Percentiles rank a stretch among this genome's conserved stretches.
Conservation (phyloP, 257 asterid species). For the Voacanga thouarsii region DNA sequence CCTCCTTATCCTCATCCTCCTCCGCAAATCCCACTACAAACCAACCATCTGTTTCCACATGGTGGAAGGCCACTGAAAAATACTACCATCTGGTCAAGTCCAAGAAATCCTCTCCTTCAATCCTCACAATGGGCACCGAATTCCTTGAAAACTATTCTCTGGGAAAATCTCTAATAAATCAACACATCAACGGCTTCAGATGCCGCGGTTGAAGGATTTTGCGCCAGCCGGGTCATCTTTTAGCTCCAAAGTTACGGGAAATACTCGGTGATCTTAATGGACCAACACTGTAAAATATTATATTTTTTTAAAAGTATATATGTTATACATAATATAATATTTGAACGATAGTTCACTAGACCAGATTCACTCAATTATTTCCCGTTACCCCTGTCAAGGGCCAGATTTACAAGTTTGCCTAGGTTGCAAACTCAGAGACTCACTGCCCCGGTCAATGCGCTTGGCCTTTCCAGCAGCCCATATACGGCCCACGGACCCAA, state of each 20-base stretch:
- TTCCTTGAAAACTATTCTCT: constrained; percentile 31
- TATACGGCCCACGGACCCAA: constrained; percentile 52
- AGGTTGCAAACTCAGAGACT: constrained; percentile 53
- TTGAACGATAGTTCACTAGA: too few species aligned
- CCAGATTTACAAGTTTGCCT: constrained; percentile 44
- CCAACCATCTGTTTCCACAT: constrained; percentile 43
- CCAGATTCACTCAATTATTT: too few species aligned
- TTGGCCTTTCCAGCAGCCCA: constrained; percentile 65
- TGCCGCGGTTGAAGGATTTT: constrained; percentile 46
- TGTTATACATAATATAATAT: too few species aligned
- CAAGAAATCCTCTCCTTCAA: constrained; percentile 25
- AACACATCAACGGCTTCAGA: constrained; percentile 47
- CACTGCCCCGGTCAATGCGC: constrained; percentile 60
- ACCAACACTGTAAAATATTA: too few species aligned
- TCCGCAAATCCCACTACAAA: constrained; percentile 14
- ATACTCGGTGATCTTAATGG: too few species aligned
- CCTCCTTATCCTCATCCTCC: constrained; percentile 17
- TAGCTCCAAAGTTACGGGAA: constrained; percentile 28
- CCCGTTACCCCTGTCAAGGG: constrained; percentile 20
- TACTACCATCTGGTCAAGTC: constrained; percentile 31
- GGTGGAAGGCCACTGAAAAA: constrained; percentile 45
- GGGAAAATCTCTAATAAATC: constrained; percentile 41
- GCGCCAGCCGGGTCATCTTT: constrained; percentile 39
- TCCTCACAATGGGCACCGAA: constrained; percentile 33
- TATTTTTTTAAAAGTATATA: too few species aligned